Evolutionary conservation across 805 yeast species (phyloP), one percentile per base, ranked within the genome.

Genomic region (Ogataea pini): DNA sequence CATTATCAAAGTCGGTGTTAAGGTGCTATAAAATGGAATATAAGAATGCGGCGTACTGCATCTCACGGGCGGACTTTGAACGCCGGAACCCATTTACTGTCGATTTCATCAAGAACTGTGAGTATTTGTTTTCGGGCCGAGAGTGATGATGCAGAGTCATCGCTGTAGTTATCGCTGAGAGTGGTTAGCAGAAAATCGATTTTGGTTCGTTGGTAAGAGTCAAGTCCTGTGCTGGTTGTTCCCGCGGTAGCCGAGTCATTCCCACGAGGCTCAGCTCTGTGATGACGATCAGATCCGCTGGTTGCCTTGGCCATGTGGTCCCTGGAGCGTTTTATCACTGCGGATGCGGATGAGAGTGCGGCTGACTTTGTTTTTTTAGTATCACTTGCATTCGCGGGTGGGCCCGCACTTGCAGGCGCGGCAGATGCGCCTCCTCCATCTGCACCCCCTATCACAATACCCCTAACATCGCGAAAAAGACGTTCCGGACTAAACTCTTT

Each of bases 401-500:
- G 25, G 8, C 25, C 25, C 25, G 25, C 25, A 22, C 7, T 8
- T 8, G 25, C 25, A 22, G 25, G 7, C 25, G 25, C 25, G 25
- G 5, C 25, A 6, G 25, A 5, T 8, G 25, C 25, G 25, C 25
- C 25, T 8, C 7, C 5, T 6, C 8, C 8, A 6, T 8, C 25
- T 6, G 25, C 25, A 22, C 25, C 25, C 25, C 25, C 7, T 22
- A 8, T 22, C 8, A 22, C 25, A 22, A 5, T 8, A 22, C 8
- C 25, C 8, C 25, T 22, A 17, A 27, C 36, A 18, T 12, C 32
- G 18, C 34, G 24, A 42, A 52, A 52, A 18, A 52, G 40, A 13
- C 39, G 36, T 13, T 42, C 51, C 12, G 56, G 50, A 25, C 32
- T 44, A 41, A 53, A 53, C 22, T 42, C 14, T n/a, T 38, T 43